A percentile compares a stretch with the other conserved stretches of the same genome.
Conservation (phyloP, 2,329 filamentous ascomycete genomes). For the Stagonosporopsis vannaccii region DNA sequence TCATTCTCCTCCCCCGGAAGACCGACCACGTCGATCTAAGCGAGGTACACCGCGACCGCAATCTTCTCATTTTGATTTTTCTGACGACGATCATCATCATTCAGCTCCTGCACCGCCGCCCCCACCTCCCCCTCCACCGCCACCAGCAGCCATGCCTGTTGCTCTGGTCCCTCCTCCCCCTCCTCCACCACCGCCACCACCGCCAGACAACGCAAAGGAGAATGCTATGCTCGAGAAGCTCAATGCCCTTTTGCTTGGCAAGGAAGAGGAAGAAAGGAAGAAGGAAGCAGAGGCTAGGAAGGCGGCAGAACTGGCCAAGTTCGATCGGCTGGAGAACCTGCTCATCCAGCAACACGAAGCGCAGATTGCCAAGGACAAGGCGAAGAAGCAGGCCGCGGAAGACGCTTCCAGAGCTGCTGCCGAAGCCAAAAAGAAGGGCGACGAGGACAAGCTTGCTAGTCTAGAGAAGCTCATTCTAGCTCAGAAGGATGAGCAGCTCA, state of each 20-base stretch:
- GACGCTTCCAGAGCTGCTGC: slow-evolving; percentile 33
- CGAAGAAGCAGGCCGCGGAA: slow-evolving; percentile 41
- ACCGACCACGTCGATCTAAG: slow-evolving; percentile 31
- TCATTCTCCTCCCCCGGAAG: slow-evolving; percentile 29
- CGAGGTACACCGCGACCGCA: slow-evolving; percentile 39
- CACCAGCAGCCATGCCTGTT: slow-evolving; percentile 4
- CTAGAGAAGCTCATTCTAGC: slow-evolving; percentile 52
- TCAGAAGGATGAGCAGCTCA: slow-evolving; percentile 51
- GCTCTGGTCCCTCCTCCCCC: slow-evolving; percentile 20
- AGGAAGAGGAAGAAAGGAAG: slow-evolving; percentile 40
- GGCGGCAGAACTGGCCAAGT: slow-evolving; percentile 45
- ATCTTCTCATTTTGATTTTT: slow-evolving; percentile 27
- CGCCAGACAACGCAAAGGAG: slow-evolving; percentile 35
- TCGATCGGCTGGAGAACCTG: slow-evolving; percentile 47
- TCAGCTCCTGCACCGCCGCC: slow-evolving; percentile 29
- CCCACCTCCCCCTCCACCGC: slow-evolving; percentile 17
- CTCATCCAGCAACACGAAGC: slow-evolving; percentile 47
- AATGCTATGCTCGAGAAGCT: slow-evolving; percentile 44
- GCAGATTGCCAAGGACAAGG: slow-evolving; percentile 46
- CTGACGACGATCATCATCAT: slow-evolving; percentile 33
- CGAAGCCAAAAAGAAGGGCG: slow-evolving; percentile 46
- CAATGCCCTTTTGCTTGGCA: slow-evolving; percentile 38
- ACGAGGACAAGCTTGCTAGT: slow-evolving; percentile 43
- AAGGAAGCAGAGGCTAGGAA: slow-evolving; percentile 40
- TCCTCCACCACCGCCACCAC: slow-evolving; percentile 25